Conservation (phyloP, 192 early-diverging fungal genomes). For the Coemansia sp. region DNA sequence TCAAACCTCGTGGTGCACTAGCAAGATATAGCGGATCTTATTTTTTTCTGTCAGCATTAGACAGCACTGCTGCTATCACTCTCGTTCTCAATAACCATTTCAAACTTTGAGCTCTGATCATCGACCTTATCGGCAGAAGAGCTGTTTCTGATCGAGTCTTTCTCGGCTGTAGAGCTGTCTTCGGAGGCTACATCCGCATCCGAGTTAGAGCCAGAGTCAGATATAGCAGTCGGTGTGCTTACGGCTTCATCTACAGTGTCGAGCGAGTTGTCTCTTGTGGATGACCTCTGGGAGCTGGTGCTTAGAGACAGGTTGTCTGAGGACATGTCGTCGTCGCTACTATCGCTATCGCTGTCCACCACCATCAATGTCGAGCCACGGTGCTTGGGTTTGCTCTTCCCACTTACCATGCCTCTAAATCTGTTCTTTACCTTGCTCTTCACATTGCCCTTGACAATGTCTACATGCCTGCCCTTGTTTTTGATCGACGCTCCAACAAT, state of each 20-base stretch:
- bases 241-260: neutral
- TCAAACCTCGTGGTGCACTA: too few species aligned
- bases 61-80: neutral
- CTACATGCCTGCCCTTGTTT: neutral
- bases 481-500: neutral
- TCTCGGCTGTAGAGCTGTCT: neutral
- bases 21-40: neutral
- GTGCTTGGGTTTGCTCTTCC: neutral
- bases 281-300: neutral
- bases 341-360: conserved; percentile 2
- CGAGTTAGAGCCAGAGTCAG: neutral
- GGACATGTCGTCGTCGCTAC: neutral
- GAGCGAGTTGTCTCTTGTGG: neutral
- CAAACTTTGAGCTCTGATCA: neutral
- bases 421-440: neutral
- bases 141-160: neutral
- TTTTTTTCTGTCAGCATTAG: neutral
- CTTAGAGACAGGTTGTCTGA: neutral
- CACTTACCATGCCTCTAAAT: neutral
- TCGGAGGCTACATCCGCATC: neutral
- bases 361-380: conserved; percentile 1
- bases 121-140: neutral
- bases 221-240: neutral
- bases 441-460: neutral
- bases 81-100: conserved; percentile 5